phyloP scores from a whole-genome alignment of 257 asterid genomes.

The Thymus quinquecostatus region DNA sequence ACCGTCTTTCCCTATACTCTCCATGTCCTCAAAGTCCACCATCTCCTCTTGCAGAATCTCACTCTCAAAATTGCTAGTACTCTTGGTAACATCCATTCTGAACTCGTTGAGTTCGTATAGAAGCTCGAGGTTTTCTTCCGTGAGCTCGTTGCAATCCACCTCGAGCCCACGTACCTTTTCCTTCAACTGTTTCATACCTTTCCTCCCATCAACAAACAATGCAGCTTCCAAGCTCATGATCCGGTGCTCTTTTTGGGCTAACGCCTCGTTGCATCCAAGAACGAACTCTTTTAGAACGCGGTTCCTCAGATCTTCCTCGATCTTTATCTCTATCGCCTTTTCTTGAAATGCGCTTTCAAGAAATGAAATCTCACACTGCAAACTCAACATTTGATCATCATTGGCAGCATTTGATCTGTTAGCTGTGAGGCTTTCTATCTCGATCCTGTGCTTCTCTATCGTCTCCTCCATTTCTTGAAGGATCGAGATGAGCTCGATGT shows the following conservation, averaged over 20 bases:
- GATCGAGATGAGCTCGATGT: slow-evolving; percentile 45
- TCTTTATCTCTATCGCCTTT: slow-evolving; percentile 32
- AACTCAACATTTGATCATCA: slow-evolving; percentile 3
- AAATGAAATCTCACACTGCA: slow-evolving; percentile 20
- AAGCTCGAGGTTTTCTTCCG: slow-evolving; percentile 37
- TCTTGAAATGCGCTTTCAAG: slow-evolving; percentile 42
- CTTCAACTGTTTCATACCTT: slow-evolving; percentile 34
- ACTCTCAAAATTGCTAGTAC: neutral
- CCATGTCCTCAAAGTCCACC: slow-evolving; percentile 20
- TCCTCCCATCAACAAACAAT: slow-evolving; percentile 26
- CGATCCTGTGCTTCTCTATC: slow-evolving; percentile 42
- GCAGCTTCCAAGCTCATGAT: slow-evolving; percentile 34
- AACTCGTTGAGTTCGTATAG: slow-evolving; percentile 31
- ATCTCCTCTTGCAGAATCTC: slow-evolving; percentile 26
- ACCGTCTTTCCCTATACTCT: slow-evolving; percentile 16
- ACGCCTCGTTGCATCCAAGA: slow-evolving; percentile 30
- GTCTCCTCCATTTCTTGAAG: slow-evolving; percentile 62
- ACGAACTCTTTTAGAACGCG: slow-evolving; percentile 37
- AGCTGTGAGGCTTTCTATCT: slow-evolving; percentile 37
- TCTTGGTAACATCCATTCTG: slow-evolving; percentile 11
- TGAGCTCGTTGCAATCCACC: slow-evolving; percentile 37
- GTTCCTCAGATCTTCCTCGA: slow-evolving; percentile 38
- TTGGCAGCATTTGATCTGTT: neutral
- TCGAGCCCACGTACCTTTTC: slow-evolving; percentile 40
- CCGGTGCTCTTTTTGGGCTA: slow-evolving; percentile 33